Evolutionary conservation across 148 eudicot species (phyloP).

Genomic region (Oxyria digyna): DNA sequence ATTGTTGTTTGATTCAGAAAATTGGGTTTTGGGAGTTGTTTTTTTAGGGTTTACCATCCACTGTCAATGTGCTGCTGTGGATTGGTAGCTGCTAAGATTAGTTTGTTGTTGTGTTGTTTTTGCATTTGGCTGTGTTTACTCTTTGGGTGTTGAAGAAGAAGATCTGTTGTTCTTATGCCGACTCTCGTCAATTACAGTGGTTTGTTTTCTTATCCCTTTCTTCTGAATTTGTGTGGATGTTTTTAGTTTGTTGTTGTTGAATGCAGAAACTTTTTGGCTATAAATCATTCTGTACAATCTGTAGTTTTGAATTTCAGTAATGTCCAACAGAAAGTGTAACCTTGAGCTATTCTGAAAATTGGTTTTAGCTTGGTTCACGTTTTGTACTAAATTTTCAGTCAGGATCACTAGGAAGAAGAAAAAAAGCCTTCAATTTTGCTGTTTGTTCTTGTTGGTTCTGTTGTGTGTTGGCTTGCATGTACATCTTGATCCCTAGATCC

Average conservation of each 20-base stretch:
- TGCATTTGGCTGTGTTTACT: background rate
- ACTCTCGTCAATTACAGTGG: conserved; percentile 70
- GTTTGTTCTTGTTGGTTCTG: too few species aligned
- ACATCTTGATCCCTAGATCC: too few species aligned
- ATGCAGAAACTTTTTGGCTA: background rate
- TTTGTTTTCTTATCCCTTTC: conserved; percentile 18
- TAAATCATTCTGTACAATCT: background rate
- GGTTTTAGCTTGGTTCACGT: too few species aligned
- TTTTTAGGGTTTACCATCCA: background rate
- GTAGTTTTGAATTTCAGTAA: background rate
- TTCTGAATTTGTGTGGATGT: background rate
- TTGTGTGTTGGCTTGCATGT: too few species aligned
- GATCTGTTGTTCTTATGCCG: conserved; percentile 35
- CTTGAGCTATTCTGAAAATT: background rate
- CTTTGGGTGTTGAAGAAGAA: conserved; percentile 1
- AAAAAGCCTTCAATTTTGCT: background rate
- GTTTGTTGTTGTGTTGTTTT: background rate
- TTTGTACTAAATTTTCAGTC: background rate
- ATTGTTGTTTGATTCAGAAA: background rate
- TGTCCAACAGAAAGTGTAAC: background rate
- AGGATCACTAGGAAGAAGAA: background rate
- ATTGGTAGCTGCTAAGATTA: background rate
- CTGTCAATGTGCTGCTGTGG: background rate
- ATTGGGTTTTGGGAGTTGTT: background rate
- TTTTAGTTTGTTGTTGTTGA: background rate